Evolutionary conservation across 2,329 filamentous ascomycete genomes (phyloP), one percentile per base, ranked within the genome.

Genomic region (Cytospora piceicola): DNA sequence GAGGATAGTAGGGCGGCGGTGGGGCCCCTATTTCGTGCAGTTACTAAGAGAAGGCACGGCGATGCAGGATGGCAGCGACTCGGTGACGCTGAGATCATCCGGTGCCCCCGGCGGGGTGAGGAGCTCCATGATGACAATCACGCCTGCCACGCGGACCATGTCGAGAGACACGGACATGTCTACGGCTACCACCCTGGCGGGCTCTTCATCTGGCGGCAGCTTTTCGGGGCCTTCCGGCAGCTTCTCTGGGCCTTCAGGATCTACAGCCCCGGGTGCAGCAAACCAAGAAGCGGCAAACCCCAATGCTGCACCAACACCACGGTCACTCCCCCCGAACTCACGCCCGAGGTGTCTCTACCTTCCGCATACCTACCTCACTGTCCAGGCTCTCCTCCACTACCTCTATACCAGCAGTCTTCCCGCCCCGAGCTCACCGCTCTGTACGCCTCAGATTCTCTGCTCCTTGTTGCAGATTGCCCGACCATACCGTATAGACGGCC

Each of bases 11-110:
- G 90, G 91, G 12, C 87, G 93, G 32, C 85, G 95, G 74, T 99
- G 95, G 95, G 95, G 95, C 0, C 93, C 93, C 0, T 97, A 96
- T 75, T 98, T 99, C 78, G 93, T 97, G 64, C 92, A 96, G 74
- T 84, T 99, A 1, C 82, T 98, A 12, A 88, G 91, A 32, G 94
- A 97, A 76, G 92, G 91, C 5, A 88, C 91, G 2, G 83, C 88
- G 1, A 88, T 87, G 15, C 85, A 90, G 65, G 89, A 91, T 61
- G 91, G 89, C 1, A 86, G 88, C 63, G 93, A 97, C 71, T 85
- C 90, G 0, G 85, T 88, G 32, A 95, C 93, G 0, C 78, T 96
- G 36, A 85, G 93, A 56, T 89, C 91, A 14, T 39, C 64, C 5
- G 64, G 64, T 1, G 82, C 84, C 4, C 79, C 86, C 49, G 83